A percentile compares a stretch with the other conserved stretches of the same genome.
Conservation (phyloP, 1,284 basidiomycete species). For the Naganishia cerealis region DNA sequence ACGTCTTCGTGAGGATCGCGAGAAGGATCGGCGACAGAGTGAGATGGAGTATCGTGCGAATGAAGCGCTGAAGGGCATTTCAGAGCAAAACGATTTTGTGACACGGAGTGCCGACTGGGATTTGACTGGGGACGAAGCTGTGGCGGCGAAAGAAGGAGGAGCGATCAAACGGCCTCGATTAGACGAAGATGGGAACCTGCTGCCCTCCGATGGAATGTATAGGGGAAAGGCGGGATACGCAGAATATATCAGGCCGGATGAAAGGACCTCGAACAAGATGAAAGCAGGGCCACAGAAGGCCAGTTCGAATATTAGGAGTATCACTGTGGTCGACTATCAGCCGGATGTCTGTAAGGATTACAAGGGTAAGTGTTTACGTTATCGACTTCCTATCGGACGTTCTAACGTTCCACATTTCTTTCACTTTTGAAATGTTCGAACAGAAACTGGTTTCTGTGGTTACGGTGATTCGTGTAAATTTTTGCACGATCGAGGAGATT, state of each 20-base stretch:
- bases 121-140: conserved; percentile 38
- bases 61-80: conserved; percentile 35
- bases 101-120: conserved; percentile 56
- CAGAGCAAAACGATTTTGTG: conserved; percentile 42
- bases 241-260: conserved; percentile 72
- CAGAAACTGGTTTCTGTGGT: conserved; percentile 97
- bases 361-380: conserved; percentile 67
- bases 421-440: conserved; percentile 15
- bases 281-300: conserved; percentile 78
- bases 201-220: conserved; percentile 83
- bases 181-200: conserved; percentile 50
- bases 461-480: conserved; percentile 99
- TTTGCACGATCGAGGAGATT: conserved; percentile 74
- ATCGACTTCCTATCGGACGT: conserved; percentile 6
- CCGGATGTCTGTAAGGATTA: conserved; percentile 99
- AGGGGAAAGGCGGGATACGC: conserved; percentile 79
- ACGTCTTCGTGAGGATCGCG: conserved; percentile 70
- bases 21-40: conserved; percentile 61
- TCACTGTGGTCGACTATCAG: conserved; percentile 96
- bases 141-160: conserved; percentile 37
- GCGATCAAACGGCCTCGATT: conserved; percentile 39
- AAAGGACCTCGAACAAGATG: conserved; percentile 80
- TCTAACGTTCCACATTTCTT: conserved; percentile 20
- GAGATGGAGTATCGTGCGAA: conserved; percentile 60
- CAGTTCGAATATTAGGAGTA: conserved; percentile 83